Evolutionary conservation across 2,329 filamentous ascomycete genomes (phyloP).

Genomic region (Apiospora saccharicola): DNA sequence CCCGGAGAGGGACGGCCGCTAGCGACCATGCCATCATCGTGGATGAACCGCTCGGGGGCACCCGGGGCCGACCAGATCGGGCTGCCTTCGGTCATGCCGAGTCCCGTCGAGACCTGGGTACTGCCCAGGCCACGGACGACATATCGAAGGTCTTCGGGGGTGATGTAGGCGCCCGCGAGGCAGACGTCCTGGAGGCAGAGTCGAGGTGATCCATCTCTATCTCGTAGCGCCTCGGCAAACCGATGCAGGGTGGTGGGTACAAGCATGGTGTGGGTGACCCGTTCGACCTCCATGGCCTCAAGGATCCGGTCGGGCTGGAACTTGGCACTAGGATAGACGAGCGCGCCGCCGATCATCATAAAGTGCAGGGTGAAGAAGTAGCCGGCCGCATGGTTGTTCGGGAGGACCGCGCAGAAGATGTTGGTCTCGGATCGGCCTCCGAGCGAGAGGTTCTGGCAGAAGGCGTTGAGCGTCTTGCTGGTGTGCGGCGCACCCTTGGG

Average conservation of each 20-base stretch:
- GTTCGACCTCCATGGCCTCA: constrained; percentile 7
- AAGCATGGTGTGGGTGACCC: constrained; percentile 16
- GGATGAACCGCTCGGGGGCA: neutral
- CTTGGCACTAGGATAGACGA: neutral
- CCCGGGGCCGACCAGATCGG: constrained; percentile 11
- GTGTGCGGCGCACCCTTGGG: constrained; percentile 20
- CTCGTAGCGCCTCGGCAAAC: neutral
- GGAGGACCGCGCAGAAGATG: constrained; percentile 20
- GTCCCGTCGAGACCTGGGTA: neutral
- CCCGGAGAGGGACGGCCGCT: neutral
- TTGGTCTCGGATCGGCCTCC: neutral
- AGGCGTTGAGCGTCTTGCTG: constrained; percentile 22
- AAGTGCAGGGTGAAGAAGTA: constrained; percentile 24
- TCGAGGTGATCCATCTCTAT: neutral
- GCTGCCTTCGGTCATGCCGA: constrained; percentile 25
- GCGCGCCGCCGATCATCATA: constrained; percentile 19
- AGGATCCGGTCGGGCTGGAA: constrained; percentile 1
- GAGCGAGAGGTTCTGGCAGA: constrained; percentile 23
- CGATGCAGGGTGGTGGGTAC: constrained; percentile 17
- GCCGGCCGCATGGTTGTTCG: constrained; percentile 24
- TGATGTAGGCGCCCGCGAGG: neutral
- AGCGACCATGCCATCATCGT: neutral
- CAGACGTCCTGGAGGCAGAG: neutral
- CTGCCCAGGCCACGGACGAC: neutral
- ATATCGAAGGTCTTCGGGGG: neutral